Evolutionary conservation across 257 asterid species (phyloP).

Genomic region (Prunella vulgaris): DNA sequence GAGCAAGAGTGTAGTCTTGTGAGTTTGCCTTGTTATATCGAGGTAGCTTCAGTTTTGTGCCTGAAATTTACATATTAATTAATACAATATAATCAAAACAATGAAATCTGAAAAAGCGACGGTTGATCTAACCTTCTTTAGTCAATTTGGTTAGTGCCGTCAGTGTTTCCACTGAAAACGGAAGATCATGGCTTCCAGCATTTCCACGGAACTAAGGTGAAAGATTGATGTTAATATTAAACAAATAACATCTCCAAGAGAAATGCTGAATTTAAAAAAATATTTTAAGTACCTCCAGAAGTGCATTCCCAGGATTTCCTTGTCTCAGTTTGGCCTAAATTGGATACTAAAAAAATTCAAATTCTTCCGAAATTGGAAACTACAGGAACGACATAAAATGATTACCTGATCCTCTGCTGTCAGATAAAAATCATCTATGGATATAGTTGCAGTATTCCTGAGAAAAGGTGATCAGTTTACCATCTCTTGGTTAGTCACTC

Average conservation of each 20-base stretch:
- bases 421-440: slow-evolving; percentile 95
- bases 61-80: slow-evolving; percentile 34
- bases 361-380: slow-evolving; percentile 13
- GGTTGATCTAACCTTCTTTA: slow-evolving; percentile 56
- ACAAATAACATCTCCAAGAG: slow-evolving; percentile 1
- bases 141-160: slow-evolving; percentile 63
- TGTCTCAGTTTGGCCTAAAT: slow-evolving; percentile 77
- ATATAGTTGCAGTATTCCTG: slow-evolving; percentile 86
- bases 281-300: slow-evolving; percentile 64
- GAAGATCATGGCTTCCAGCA: slow-evolving; percentile 99
- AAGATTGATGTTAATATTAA: neutral
- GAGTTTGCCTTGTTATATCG: slow-evolving; percentile 80
- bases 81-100: slow-evolving; percentile 15
- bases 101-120: slow-evolving; percentile 11
- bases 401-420: slow-evolving; percentile 87
- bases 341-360: slow-evolving; percentile 5
- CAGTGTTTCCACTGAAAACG: slow-evolving; percentile 72
- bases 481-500: slow-evolving; percentile 21
- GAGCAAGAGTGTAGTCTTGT: slow-evolving; percentile 17
- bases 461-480: slow-evolving; percentile 35
- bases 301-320: slow-evolving; percentile 75
- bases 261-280: slow-evolving; percentile 1
- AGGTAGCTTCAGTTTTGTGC: slow-evolving; percentile 82
- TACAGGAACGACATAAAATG: neutral
- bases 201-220: slow-evolving; percentile 78